Evolutionary conservation across 2,329 filamentous ascomycete genomes (phyloP).

Genomic region (Neopestalotiopsis sp.): DNA sequence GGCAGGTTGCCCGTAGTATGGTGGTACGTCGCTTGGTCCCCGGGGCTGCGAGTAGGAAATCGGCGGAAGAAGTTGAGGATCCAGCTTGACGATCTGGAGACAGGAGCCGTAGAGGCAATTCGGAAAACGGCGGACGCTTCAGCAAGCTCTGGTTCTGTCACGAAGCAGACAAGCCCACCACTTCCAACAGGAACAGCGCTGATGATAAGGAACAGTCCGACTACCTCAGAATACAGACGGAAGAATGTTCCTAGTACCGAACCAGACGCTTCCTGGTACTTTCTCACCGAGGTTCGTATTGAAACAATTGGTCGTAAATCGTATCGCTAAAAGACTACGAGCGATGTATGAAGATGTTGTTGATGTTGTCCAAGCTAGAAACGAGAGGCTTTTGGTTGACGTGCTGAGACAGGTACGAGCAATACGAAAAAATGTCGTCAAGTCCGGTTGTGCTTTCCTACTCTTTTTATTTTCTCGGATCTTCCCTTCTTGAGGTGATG

Average conservation of each 20-base stretch:
- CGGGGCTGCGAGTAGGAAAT: conserved; percentile 83
- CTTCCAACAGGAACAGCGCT: conserved; percentile 12
- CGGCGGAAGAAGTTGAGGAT: conserved; percentile 70
- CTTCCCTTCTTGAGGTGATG: too few relatives aligned
- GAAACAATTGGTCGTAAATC: conserved; percentile 2
- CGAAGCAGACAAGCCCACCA: not conserved
- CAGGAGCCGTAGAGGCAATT: conserved; percentile 32
- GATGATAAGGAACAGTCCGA: conserved; percentile 5
- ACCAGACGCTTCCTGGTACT: too few relatives aligned
- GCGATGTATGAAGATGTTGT: not conserved
- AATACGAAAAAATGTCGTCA: not conserved
- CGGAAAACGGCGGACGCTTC: not conserved
- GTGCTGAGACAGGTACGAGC: not conserved
- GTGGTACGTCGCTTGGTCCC: conserved; percentile 70
- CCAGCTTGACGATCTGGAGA: conserved; percentile 83
- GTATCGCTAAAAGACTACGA: not conserved
- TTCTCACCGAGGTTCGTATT: not conserved
- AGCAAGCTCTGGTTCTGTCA: too few relatives aligned
- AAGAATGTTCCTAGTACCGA: too few relatives aligned
- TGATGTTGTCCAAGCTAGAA: not conserved
- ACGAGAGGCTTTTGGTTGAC: not conserved
- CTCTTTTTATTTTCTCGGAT: too few relatives aligned
- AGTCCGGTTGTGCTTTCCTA: not conserved
- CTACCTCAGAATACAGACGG: too few relatives aligned
- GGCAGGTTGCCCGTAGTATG: conserved; percentile 73